A percentile compares a stretch with the other conserved stretches of the same genome.
Conservation (phyloP, 805 yeast genomes). For the Candida sonorensis region DNA sequence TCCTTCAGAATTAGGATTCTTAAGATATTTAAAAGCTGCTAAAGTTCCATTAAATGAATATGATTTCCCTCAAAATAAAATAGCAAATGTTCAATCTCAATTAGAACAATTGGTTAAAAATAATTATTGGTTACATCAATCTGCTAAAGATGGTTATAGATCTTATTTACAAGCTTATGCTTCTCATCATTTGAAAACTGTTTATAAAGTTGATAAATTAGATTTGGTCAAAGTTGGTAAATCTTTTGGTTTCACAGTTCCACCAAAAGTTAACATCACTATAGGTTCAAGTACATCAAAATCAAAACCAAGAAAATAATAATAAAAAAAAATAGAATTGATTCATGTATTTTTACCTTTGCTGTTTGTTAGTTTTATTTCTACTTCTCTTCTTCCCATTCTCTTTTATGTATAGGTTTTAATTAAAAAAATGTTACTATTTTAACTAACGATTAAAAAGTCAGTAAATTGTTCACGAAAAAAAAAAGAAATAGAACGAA, state of each 20-base stretch:
- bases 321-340: background rate
- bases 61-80: constrained; percentile 90
- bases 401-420: too few relatives aligned
- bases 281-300: constrained; percentile 73
- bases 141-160: constrained; percentile 96
- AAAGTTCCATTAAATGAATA: constrained; percentile 96
- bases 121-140: constrained; percentile 89
- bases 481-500: too few relatives aligned
- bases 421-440: too few relatives aligned
- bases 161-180: constrained; percentile 96
- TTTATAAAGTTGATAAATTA: constrained; percentile 90
- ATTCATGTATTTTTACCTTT: constrained; percentile 22
- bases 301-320: constrained; percentile 1
- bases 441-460: too few relatives aligned
- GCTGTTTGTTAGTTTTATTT: too few relatives aligned
- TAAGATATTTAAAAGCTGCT: constrained; percentile 91
- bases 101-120: constrained; percentile 84
- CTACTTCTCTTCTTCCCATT: too few relatives aligned
- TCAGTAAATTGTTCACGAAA: too few relatives aligned
- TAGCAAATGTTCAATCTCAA: constrained; percentile 94
- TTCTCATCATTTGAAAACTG: constrained; percentile 92
- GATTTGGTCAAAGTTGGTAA: constrained; percentile 93
- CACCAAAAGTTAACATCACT: constrained; percentile 94
- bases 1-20: constrained; percentile 90
- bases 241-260: constrained; percentile 89